Evolutionary conservation across 345 rosid species (phyloP).

Genomic region (Brassica rapa): DNA sequence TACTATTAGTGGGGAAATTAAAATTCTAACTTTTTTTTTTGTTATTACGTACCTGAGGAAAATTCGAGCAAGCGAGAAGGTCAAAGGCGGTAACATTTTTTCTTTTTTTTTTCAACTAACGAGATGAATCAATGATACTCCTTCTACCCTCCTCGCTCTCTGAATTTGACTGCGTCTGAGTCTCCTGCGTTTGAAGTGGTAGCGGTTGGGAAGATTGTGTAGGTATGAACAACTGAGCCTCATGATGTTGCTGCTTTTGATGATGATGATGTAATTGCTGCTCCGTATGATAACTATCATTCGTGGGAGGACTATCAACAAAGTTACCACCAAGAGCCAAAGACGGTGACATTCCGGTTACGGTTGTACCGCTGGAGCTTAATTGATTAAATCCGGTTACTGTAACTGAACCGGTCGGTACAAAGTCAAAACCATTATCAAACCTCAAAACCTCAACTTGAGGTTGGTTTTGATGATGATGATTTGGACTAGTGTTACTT

Average conservation of each 20-base stretch:
- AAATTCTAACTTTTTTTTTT: not conserved
- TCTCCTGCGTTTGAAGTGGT: conserved; percentile 42
- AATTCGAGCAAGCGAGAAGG: conserved; percentile 27
- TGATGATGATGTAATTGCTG: conserved; percentile 46
- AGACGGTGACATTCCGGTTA: conserved; percentile 48
- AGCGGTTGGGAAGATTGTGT: conserved; percentile 39
- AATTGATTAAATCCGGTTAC: conserved; percentile 49
- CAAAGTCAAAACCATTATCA: conserved; percentile 42
- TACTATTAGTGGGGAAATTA: not conserved
- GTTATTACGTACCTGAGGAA: not conserved
- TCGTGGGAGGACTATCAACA: conserved; percentile 31
- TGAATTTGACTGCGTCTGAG: conserved; percentile 50
- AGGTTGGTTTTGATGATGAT: conserved; percentile 50
- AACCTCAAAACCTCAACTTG: conserved; percentile 56
- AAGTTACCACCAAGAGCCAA: conserved; percentile 51
- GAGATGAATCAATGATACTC: conserved; percentile 39
- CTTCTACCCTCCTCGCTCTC: conserved; percentile 53
- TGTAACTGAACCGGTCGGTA: conserved; percentile 43
- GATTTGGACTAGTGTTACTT: conserved; percentile 35
- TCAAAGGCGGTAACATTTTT: conserved; percentile 18
- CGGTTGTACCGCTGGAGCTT: conserved; percentile 20
- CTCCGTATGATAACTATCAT: conserved; percentile 44
- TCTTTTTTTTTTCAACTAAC: conserved; percentile 28
- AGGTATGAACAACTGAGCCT: conserved; percentile 32
- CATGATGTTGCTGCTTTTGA: conserved; percentile 21